A percentile compares a stretch with the other conserved stretches of the same genome.
Evolutionary conservation across 164 flowering plant genomes (phyloP).

Genomic region (Litsea cubeba): DNA sequence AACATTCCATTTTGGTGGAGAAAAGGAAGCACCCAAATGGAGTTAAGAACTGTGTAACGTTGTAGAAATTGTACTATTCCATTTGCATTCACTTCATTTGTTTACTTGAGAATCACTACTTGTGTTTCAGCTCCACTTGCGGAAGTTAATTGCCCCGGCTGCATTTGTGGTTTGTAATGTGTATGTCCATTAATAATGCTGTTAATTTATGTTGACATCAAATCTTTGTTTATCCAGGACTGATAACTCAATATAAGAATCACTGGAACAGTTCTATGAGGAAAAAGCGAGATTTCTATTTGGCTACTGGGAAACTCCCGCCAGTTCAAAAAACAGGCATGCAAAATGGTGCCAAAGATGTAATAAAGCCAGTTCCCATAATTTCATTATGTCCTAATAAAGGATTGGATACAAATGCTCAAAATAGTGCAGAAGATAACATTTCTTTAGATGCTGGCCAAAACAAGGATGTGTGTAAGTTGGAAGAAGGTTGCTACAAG

Average conservation of each 20-base stretch:
- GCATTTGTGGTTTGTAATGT: not conserved
- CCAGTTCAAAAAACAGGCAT: conserved; percentile 40
- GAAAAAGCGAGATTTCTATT: conserved; percentile 76
- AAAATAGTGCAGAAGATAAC: conserved; percentile 33
- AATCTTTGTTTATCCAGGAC: conserved; percentile 50
- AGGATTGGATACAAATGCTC: conserved; percentile 41
- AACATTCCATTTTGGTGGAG: too few species aligned
- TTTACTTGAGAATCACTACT: not conserved
- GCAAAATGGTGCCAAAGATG: conserved; percentile 36
- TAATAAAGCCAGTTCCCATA: conserved; percentile 19
- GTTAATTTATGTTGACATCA: not conserved
- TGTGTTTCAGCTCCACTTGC: not conserved
- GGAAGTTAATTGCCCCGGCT: not conserved
- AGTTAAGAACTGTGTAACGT: not conserved
- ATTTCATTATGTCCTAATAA: conserved; percentile 27
- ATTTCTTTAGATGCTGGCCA: conserved; percentile 4
- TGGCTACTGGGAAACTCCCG: conserved; percentile 71
- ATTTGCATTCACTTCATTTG: not conserved
- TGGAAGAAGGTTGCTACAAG: conserved; percentile 41
- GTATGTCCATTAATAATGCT: not conserved
- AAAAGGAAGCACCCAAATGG: not conserved
- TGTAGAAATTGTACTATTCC: not conserved
- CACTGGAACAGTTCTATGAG: conserved; percentile 98
- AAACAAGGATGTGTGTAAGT: conserved; percentile 31
- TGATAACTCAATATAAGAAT: conserved; percentile 92